Percentiles rank a stretch among this genome's conserved stretches.
Conservation (phyloP, 441 rosid species). For the Caryocar brasiliense region DNA sequence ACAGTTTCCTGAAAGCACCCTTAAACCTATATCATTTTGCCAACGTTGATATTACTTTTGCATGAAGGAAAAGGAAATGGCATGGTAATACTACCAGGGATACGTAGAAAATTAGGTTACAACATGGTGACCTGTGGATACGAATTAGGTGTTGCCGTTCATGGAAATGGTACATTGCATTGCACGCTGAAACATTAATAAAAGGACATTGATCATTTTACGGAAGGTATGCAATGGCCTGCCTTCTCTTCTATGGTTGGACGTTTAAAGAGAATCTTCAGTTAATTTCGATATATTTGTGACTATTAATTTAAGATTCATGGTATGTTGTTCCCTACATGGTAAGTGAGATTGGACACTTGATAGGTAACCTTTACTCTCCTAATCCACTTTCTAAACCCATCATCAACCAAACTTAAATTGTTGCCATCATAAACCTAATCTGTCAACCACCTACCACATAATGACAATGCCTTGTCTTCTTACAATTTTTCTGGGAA, state of each 20-base stretch:
- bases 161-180: too few species aligned
- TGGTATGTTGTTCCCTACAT: neutral
- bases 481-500: neutral
- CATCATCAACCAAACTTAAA: constrained; percentile 19
- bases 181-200: too few species aligned
- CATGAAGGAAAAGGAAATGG: constrained; percentile 13
- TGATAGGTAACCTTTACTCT: constrained; percentile 16
- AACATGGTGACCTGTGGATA: too few species aligned
- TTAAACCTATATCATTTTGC: constrained; percentile 24
- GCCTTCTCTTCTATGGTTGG: too few species aligned
- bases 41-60: constrained; percentile 30
- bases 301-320: neutral
- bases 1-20: constrained; percentile 23
- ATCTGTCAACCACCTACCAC: constrained; percentile 22
- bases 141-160: too few species aligned
- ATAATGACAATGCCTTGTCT: neutral
- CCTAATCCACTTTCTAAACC: neutral
- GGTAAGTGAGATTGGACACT: constrained; percentile 21
- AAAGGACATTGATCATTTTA: neutral
- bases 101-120: too few species aligned
- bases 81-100: too few species aligned
- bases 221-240: too few species aligned
- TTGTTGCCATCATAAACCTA: constrained; percentile 36
- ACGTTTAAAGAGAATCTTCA: too few species aligned
- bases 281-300: too few species aligned